phyloP scores from a whole-genome alignment of 495 filamentous ascomycete species.

The Aspergillus affinis region DNA sequence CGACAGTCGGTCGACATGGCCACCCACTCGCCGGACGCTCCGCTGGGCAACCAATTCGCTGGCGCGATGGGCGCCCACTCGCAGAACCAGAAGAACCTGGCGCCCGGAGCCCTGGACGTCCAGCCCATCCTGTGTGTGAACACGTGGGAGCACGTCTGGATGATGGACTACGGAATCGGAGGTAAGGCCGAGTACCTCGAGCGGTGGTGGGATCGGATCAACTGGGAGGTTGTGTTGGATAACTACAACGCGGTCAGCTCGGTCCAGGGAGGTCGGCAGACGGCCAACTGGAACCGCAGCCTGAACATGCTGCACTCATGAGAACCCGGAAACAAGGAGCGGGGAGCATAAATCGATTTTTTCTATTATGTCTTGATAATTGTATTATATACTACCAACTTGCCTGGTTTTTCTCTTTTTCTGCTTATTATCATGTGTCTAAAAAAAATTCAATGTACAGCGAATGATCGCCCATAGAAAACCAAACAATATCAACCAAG shows the following conservation, averaged over 20 bases:
- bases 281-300: constrained; percentile 26
- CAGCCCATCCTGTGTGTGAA: constrained; percentile 84
- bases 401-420: not conserved
- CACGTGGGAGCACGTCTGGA: constrained; percentile 94
- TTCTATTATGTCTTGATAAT: constrained; percentile 23
- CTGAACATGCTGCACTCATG: constrained; percentile 29
- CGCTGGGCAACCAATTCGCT: constrained; percentile 44
- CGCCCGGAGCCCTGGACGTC: constrained; percentile 69
- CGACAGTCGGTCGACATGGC: constrained; percentile 79
- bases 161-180: constrained; percentile 77
- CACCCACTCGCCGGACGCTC: constrained; percentile 50
- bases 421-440: constrained; percentile 3
- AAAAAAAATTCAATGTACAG: constrained; percentile 24
- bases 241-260: constrained; percentile 42
- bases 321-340: constrained; percentile 14
- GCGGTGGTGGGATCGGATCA: constrained; percentile 81
- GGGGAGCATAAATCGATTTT: not conserved
- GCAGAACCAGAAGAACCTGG: constrained; percentile 44
- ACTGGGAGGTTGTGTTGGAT: constrained; percentile 74
- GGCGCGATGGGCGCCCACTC: constrained; percentile 52
- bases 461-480: constrained; percentile 18
- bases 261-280: constrained; percentile 20
- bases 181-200: constrained; percentile 77
- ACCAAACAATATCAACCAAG: not conserved
- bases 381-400: constrained; percentile 30